These are phyloP conservation scores for Suhomyces pyralidae DNA, from an alignment of 805 yeast genomes.

Conservation along the genomic window DNA sequence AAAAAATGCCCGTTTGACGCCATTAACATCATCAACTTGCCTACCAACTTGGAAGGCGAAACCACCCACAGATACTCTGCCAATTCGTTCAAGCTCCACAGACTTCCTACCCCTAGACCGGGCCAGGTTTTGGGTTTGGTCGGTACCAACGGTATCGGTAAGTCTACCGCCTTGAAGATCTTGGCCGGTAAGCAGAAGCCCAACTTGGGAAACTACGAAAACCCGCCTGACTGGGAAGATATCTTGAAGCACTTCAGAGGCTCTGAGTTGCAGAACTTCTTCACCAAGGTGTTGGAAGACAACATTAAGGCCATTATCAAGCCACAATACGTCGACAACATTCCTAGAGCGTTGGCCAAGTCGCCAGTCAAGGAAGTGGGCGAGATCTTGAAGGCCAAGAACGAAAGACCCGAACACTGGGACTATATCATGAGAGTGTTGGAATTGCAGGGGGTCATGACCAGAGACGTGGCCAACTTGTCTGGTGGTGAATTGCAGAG, in stretches of 20 bases:
- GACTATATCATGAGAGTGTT: slow-evolving; percentile 64
- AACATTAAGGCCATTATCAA: slow-evolving; percentile 94
- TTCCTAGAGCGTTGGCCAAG: slow-evolving; percentile 89
- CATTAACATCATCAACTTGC: slow-evolving; percentile 90
- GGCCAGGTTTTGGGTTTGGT: slow-evolving; percentile 98
- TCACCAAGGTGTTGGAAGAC: slow-evolving; percentile 91
- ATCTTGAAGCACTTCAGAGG: slow-evolving; percentile 92
- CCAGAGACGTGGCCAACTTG: slow-evolving; percentile 84
- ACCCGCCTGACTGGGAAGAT: slow-evolving; percentile 98
- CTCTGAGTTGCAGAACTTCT: slow-evolving; percentile 92
- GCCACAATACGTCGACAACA: slow-evolving; percentile 98
- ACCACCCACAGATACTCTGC: slow-evolving; percentile 98
- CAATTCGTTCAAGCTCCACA: slow-evolving; percentile 93
- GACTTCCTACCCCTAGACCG: slow-evolving; percentile 98
- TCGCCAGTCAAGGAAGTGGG: slow-evolving; percentile 87
- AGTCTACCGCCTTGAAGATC: slow-evolving; percentile 94
- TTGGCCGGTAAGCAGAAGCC: slow-evolving; percentile 98
- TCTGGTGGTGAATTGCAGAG: slow-evolving; percentile 99
- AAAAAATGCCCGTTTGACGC: slow-evolving; percentile 99
- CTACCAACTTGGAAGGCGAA: slow-evolving; percentile 88
- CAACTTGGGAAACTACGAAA: slow-evolving; percentile 88
- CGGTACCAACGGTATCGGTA: slow-evolving; percentile 99
- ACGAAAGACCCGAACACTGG: slow-evolving; percentile 66
- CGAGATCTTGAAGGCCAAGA: slow-evolving; percentile 70
- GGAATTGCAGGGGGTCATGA: slow-evolving; percentile 72